Percentiles rank a stretch among this genome's conserved stretches.
Evolutionary conservation across 768 basidiomycete species (phyloP).

Genomic region (Panaeolus cyanescens): DNA sequence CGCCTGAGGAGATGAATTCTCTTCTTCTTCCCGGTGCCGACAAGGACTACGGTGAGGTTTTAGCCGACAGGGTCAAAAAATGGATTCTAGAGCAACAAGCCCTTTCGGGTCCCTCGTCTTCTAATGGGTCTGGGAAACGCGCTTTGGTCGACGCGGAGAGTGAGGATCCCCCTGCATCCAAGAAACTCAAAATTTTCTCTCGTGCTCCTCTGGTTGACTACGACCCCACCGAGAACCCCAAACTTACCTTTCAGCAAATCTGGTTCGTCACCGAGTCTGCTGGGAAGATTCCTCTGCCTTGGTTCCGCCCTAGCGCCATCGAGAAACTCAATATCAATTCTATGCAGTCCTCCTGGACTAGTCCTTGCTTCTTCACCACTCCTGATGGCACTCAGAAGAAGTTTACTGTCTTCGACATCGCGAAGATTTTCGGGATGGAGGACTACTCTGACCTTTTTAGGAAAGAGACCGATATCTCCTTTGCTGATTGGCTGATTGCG

Average conservation of each 20-base stretch:
- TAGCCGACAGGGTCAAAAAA: too few species aligned
- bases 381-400: conserved; percentile 4
- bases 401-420: not conserved
- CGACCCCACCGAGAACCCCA: not conserved
- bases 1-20: too few species aligned
- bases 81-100: not conserved
- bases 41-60: not conserved
- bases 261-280: conserved; percentile 12
- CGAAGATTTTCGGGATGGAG: not conserved
- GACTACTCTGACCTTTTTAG: not conserved
- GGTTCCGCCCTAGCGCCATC: conserved; percentile 20
- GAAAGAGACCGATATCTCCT: conserved; percentile 4
- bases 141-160: not conserved
- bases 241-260: conserved; percentile 9
- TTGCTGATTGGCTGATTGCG: conserved; percentile 11
- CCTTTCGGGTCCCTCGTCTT: not conserved
- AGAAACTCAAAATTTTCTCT: not conserved
- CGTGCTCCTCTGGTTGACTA: not conserved
- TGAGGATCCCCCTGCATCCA: not conserved
- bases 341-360: conserved; percentile 19
- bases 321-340: conserved; percentile 20
- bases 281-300: conserved; percentile 9
- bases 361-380: conserved; percentile 16
- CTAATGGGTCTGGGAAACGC: not conserved
- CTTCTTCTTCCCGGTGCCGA: not conserved